Evolutionary conservation across 2,329 filamentous ascomycete genomes (phyloP).

Genomic region (Aspergillus sp.): DNA sequence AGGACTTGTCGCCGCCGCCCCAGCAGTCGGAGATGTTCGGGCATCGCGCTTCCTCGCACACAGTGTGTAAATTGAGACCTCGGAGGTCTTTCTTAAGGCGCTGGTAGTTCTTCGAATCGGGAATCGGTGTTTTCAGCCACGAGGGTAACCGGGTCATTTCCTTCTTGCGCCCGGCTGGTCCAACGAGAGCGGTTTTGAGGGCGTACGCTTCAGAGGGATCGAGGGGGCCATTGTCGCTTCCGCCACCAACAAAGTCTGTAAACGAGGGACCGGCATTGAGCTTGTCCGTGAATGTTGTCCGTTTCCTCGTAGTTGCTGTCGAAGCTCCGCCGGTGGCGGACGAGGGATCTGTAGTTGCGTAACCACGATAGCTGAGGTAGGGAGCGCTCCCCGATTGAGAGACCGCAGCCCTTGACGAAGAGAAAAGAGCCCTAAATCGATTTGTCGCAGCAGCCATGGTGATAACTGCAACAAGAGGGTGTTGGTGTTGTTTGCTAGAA

Average conservation of each 20-base stretch:
- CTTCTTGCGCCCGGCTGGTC: constrained; percentile 62
- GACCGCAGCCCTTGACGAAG: constrained; percentile 22
- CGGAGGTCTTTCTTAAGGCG: constrained; percentile 92
- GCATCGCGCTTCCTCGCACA: constrained; percentile 95
- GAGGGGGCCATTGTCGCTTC: constrained; percentile 42
- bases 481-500: constrained; percentile 8
- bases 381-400: constrained; percentile 18
- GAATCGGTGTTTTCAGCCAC: constrained; percentile 97
- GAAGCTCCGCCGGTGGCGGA: constrained; percentile 42
- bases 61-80: constrained; percentile 86
- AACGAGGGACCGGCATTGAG: constrained; percentile 66
- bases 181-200: constrained; percentile 61
- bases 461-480: constrained; percentile 13
- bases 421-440: constrained; percentile 32
- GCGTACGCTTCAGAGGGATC: constrained; percentile 56
- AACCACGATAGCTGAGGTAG: constrained; percentile 29
- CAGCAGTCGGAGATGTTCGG: constrained; percentile 98
- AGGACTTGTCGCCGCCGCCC: constrained; percentile 84
- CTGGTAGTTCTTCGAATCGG: constrained; percentile 82
- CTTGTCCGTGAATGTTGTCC: constrained; percentile 61
- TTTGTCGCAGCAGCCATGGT: constrained; percentile 36
- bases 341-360: constrained; percentile 41
- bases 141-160: constrained; percentile 74
- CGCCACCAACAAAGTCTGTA: constrained; percentile 59
- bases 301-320: constrained; percentile 56